phyloP scores from a whole-genome alignment of 1,284 basidiomycete genomes.

The Cryptococcus wingfieldii region DNA sequence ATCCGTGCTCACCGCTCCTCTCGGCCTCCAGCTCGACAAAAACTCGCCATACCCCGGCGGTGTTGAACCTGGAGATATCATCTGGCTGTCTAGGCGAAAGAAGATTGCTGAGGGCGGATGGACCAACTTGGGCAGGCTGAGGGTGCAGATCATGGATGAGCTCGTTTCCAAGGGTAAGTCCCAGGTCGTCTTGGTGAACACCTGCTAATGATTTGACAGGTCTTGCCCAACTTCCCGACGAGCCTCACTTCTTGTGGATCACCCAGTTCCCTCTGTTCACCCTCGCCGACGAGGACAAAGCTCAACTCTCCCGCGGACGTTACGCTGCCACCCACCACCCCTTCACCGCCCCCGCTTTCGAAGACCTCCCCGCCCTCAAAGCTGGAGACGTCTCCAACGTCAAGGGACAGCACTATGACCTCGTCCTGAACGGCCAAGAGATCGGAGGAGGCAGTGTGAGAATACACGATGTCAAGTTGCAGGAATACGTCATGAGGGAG shows the following conservation, averaged over 20 bases:
- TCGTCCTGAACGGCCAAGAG: slow-evolving; percentile 91
- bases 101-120: slow-evolving; percentile 61
- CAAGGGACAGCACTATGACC: slow-evolving; percentile 92
- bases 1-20: slow-evolving; percentile 35
- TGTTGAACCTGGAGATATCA: slow-evolving; percentile 50
- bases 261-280: slow-evolving; percentile 96
- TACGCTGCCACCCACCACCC: slow-evolving; percentile 92
- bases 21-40: slow-evolving; percentile 36
- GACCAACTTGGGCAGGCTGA: slow-evolving; percentile 70
- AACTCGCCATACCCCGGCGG: slow-evolving; percentile 29
- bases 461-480: slow-evolving; percentile 80
- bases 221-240: slow-evolving; percentile 54
- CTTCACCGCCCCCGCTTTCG: slow-evolving; percentile 90
- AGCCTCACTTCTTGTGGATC: slow-evolving; percentile 87
- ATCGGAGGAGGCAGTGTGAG: slow-evolving; percentile 91
- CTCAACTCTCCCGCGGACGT: slow-evolving; percentile 72
- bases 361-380: slow-evolving; percentile 73
- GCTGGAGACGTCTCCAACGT: slow-evolving; percentile 64
- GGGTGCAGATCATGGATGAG: slow-evolving; percentile 62
- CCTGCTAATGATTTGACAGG: slow-evolving; percentile 49
- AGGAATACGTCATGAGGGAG: slow-evolving; percentile 73
- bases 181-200: background rate
- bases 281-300: slow-evolving; percentile 79
- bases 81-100: slow-evolving; percentile 55
- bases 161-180: slow-evolving; percentile 62